phyloP scores from a whole-genome alignment of 495 filamentous ascomycete genomes.

The Podospora didyma region DNA sequence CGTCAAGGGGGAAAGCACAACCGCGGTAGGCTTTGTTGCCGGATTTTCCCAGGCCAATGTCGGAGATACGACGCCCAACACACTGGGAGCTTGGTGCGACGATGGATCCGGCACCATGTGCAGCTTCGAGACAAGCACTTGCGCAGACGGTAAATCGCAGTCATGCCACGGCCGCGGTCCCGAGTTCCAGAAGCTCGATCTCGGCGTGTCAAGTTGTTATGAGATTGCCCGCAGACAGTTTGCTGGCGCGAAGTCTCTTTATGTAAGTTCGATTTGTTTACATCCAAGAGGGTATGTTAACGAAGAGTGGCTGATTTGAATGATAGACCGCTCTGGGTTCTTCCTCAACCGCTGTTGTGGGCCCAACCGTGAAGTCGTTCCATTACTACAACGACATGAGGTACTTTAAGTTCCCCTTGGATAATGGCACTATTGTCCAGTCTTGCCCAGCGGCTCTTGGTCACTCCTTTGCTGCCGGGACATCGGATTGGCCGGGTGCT shows the following conservation, averaged over 20 bases:
- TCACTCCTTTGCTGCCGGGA: conserved; percentile 89
- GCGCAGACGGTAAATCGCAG: conserved; percentile 63
- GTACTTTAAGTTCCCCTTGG: conserved; percentile 60
- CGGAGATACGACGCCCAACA: conserved; percentile 88
- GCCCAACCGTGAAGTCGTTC: conserved; percentile 56
- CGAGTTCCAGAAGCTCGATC: conserved; percentile 63
- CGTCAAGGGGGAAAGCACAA: conserved; percentile 42
- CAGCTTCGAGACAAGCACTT: conserved; percentile 70
- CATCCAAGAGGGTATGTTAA: no score
- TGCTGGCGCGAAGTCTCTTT: conserved; percentile 57
- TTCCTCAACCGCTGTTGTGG: conserved; percentile 38
- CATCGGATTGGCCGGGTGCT: conserved; percentile 83
- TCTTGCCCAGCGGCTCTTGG: conserved; percentile 93
- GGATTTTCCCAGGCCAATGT: conserved; percentile 94
- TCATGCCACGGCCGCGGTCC: conserved; percentile 80
- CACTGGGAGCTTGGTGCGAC: conserved; percentile 77
- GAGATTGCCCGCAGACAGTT: conserved; percentile 70
- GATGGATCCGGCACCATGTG: conserved; percentile 66
- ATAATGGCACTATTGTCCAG: conserved; percentile 66
- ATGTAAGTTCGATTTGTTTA: conserved; percentile 40
- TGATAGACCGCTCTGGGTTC: conserved; percentile 37
- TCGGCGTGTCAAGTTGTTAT: conserved; percentile 68
- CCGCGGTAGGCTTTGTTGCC: conserved; percentile 66
- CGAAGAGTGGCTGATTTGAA: conserved; percentile 5
- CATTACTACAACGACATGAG: conserved; percentile 66